Percentiles rank a stretch among this genome's conserved stretches.
phyloP scores from a whole-genome alignment of 768 basidiomycete species.

The Xerocomellus dryophilus region DNA sequence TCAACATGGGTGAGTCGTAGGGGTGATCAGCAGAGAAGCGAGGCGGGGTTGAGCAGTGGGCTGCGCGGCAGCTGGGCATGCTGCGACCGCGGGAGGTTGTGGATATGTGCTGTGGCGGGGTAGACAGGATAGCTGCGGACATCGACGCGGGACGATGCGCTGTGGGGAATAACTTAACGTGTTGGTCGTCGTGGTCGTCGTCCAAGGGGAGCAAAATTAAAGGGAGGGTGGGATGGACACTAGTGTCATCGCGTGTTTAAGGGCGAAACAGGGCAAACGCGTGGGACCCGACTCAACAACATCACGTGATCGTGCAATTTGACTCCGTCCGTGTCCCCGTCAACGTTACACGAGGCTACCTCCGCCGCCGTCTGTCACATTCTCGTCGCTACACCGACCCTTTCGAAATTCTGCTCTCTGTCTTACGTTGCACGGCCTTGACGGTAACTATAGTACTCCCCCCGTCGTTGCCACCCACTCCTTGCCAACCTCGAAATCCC shows the following conservation, averaged over 20 bases:
- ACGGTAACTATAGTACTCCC: background rate
- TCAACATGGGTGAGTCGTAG: conserved; percentile 58
- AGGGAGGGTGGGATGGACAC: conserved; percentile 9
- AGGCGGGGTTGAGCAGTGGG: conserved; percentile 35
- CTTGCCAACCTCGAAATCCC: background rate
- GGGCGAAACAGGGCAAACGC: conserved; percentile 21
- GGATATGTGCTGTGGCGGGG: conserved; percentile 37
- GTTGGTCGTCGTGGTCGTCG: conserved; percentile 23
- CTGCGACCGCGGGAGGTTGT: conserved; percentile 31
- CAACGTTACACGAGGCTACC: conserved; percentile 36
- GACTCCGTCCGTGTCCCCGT: conserved; percentile 26
- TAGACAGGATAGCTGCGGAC: conserved; percentile 27
- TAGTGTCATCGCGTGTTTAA: conserved; percentile 28
- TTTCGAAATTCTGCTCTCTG: background rate
- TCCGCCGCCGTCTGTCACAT: background rate
- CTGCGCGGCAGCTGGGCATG: conserved; percentile 34
- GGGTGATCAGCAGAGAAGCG: conserved; percentile 29
- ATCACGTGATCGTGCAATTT: conserved; percentile 32
- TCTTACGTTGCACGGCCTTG: conserved; percentile 1
- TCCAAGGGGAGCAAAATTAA: conserved; percentile 12
- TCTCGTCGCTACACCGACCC: conserved; percentile 5
- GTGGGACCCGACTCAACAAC: conserved; percentile 35
- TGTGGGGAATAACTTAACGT: conserved; percentile 17
- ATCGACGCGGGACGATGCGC: conserved; percentile 20
- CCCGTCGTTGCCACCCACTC: conserved; percentile 1